Percentiles rank a stretch among this genome's conserved stretches.
Evolutionary conservation across 306 rosid genomes (phyloP).

Genomic region (Citrullus amarus): DNA sequence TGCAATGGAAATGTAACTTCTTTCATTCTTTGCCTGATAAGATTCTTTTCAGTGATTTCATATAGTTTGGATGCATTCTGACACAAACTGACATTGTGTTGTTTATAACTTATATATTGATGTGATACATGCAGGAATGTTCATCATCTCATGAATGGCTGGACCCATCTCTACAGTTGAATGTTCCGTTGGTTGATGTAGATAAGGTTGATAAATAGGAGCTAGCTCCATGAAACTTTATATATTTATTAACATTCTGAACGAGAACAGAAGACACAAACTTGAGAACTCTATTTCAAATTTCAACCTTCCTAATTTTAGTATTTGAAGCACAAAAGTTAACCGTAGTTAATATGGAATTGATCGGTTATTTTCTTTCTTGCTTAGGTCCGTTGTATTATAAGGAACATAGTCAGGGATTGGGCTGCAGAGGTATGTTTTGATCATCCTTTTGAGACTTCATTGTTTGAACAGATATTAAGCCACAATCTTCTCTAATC

Average conservation of each 20-base stretch:
- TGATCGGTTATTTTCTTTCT: background rate
- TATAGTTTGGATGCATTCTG: background rate
- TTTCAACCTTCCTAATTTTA: background rate
- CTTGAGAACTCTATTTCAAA: background rate
- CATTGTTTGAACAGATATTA: background rate
- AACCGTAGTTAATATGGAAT: background rate
- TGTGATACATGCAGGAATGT: constrained; percentile 29
- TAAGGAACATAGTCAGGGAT: constrained; percentile 88
- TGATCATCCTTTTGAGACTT: background rate
- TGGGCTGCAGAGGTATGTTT: constrained; percentile 81
- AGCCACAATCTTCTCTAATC: background rate
- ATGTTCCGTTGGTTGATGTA: constrained; percentile 88
- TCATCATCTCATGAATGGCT: constrained; percentile 49
- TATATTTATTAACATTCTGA: background rate
- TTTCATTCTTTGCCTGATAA: background rate
- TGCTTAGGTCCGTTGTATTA: constrained; percentile 73
- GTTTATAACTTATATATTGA: background rate
- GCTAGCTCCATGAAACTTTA: background rate
- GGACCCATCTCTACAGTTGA: constrained; percentile 49
- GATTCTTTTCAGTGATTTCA: background rate
- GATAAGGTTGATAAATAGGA: constrained; percentile 49
- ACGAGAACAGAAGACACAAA: background rate
- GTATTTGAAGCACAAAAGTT: background rate
- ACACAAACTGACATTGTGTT: background rate
- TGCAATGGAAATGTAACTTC: constrained; percentile 62